A percentile compares a stretch with the other conserved stretches of the same genome.
These are phyloP conservation scores for Magnolia officinalis DNA, from an alignment of 164 flowering plant species.

Conservation along the genomic window DNA sequence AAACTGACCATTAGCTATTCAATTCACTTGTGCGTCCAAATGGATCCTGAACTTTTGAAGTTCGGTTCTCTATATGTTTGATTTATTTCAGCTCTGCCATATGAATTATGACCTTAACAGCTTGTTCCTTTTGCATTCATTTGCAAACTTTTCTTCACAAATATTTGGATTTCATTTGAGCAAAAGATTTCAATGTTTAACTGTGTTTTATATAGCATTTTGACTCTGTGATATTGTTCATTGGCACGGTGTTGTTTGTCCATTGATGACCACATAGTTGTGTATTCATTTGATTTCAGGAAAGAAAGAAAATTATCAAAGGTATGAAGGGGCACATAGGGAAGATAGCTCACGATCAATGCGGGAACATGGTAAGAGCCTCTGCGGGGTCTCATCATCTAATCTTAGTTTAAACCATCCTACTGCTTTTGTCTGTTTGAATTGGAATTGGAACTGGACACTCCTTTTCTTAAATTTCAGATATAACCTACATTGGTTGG, in stretches of 20 bases:
- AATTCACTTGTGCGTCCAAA: too few species aligned
- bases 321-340: conserved; percentile 76
- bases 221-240: background rate
- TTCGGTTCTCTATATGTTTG: too few species aligned
- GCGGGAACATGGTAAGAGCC: conserved; percentile 64
- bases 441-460: background rate
- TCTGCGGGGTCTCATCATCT: background rate
- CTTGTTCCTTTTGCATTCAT: background rate
- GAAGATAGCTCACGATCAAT: conserved; percentile 71
- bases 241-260: background rate
- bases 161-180: conserved; percentile 2
- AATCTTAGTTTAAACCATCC: background rate
- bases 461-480: background rate
- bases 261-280: background rate
- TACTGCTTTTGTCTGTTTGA: background rate
- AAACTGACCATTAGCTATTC: too few species aligned
- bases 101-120: background rate
- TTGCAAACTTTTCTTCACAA: background rate
- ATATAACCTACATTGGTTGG: background rate
- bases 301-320: conserved; percentile 85
- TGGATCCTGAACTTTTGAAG: too few species aligned
- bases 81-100: too few species aligned
- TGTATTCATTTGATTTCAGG: conserved; percentile 36
- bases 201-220: background rate
- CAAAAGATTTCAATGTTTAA: background rate